Base-by-base conservation (phyloP, 495 filamentous ascomycete species). In the Penicillium antarcticum region DNA sequence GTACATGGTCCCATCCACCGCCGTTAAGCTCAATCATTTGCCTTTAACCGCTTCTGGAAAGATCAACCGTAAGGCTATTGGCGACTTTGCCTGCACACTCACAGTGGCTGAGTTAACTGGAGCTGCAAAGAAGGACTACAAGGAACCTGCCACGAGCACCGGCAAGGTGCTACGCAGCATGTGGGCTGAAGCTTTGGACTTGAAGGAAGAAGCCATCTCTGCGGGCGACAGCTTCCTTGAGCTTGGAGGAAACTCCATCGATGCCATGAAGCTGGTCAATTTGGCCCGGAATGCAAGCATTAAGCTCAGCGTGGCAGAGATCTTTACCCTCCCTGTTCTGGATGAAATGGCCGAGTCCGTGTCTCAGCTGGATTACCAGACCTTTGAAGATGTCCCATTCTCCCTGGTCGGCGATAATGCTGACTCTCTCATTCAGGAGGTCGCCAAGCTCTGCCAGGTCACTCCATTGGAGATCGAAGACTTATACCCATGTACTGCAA, bases 181-280 rank as follows among this genome's bases (percentile, higher is more conserved):
- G 16, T 77, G 71, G 71, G 60, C 58, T 17, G 32, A 58, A 0
- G 61, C 67, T 0, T 49, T 79, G 0, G 60, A 60, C 4, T 45
- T 71, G 3, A 13, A 56, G 0, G 23, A 50, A 1, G 56, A 48
- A 8, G 36, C 55, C 3, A 76, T 83, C 33, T 63, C 67, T 5
- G 57, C 73, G 5, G 66, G 73, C 14, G 75, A 78, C 45, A 71
- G 64, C 55, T 83, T 83, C 55, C 75, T 81, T 65, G 62, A 67
- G 19, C 69, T 80, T 19, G 81, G 80, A 4, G 80, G 81, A 21
- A 79, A 85, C 56, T 81, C 79, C 10, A 76, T 84, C 42, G 64
- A 69, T 16, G 79, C 81, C 11, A 84, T 84, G 71, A 45, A 45
- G 21, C 35, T 55, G 14, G 32, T 33, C 12, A 23, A 42, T 7